Evolutionary conservation across 2,329 filamentous ascomycete species (phyloP), one percentile per base, ranked within the genome.

Genomic region (Colletotrichum tofieldiae): DNA sequence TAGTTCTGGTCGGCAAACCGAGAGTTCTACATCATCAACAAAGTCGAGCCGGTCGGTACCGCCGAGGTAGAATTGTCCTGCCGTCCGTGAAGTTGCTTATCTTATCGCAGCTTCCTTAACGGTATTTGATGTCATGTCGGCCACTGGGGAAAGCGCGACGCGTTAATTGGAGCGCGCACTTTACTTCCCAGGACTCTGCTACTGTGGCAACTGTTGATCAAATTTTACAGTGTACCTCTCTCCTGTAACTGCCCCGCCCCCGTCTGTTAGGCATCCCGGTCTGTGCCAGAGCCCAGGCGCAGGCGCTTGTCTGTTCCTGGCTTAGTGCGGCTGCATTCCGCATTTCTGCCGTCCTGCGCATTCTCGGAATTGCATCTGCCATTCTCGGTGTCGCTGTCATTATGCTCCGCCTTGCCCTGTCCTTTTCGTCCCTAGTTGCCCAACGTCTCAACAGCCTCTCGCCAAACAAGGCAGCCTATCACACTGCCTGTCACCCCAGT

Each of bases 121-220:
- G n/a, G 43, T 23, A n/a, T 41, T 66, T 62, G 58, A 67, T 71
- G 63, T 71, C 68, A 71, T 67, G 51, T 58, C 20, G 32, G 14
- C 26, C 51, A 9, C 37, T 2, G 16, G 35, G 47, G 26, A 59
- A 5, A 41, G 63, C 67, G 56, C 67, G 63, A 69, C 65, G 65
- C 69, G 69, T 69, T 64, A 72, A 69, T 68, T 51, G 41, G 39
- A 26, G 59, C 55, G 51, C 45, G 58, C 51, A 45, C 43, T 68
- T 55, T 47, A 68, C 51, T n/a, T 56, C 14, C 37, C 29, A n/a
- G 51, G 5, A 7, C 26, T 32, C 11, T 4, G 56, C 58, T 43
- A 68, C 64, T 37, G 64, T 67, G 47, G 64, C 63, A 67, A 55
- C 32, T 43, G 16, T 39, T 35, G 39, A 32, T 2, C 26, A 23